Evolutionary conservation across 805 yeast species (phyloP).

Genomic region (Spathaspora hagerdaliae): DNA sequence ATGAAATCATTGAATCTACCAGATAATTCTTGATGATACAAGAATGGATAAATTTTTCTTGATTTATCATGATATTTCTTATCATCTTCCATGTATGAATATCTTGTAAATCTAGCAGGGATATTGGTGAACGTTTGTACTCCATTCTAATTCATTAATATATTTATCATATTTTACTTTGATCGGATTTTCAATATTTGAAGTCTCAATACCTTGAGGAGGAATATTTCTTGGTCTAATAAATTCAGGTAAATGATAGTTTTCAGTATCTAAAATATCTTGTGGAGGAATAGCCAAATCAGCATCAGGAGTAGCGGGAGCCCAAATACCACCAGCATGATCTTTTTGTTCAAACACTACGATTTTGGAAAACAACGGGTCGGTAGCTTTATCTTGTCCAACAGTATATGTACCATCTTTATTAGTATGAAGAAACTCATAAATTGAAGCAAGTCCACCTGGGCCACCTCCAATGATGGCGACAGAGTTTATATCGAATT

Average conservation of each 20-base stretch:
- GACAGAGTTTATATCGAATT: constrained; percentile 14
- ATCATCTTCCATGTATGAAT: constrained; percentile 28
- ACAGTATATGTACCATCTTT: constrained; percentile 23
- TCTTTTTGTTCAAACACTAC: constrained; percentile 43
- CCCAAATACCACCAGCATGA: constrained; percentile 46
- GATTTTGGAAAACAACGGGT: constrained; percentile 25
- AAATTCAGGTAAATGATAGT: constrained; percentile 29
- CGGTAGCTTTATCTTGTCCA: constrained; percentile 11
- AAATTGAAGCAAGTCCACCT: constrained; percentile 31
- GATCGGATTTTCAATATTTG: constrained; percentile 17
- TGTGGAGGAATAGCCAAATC: constrained; percentile 28
- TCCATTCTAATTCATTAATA: constrained; percentile 30
- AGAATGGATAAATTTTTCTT: no score
- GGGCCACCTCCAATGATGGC: constrained; percentile 30
- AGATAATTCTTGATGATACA: constrained; percentile 31
- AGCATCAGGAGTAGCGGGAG: constrained; percentile 17
- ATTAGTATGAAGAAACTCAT: constrained; percentile 26
- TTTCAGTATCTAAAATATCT: constrained; percentile 23
- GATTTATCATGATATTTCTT: constrained; percentile 14
- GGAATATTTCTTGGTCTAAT: constrained; percentile 15
- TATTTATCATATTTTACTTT: constrained; percentile 3
- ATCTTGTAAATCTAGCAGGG: constrained; percentile 34
- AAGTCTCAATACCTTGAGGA: constrained; percentile 13
- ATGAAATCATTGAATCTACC: constrained; percentile 23
- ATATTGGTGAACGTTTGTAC: constrained; percentile 40